Conservation (phyloP, 2,329 filamentous ascomycete genomes). For the Beauveria asiatica region DNA sequence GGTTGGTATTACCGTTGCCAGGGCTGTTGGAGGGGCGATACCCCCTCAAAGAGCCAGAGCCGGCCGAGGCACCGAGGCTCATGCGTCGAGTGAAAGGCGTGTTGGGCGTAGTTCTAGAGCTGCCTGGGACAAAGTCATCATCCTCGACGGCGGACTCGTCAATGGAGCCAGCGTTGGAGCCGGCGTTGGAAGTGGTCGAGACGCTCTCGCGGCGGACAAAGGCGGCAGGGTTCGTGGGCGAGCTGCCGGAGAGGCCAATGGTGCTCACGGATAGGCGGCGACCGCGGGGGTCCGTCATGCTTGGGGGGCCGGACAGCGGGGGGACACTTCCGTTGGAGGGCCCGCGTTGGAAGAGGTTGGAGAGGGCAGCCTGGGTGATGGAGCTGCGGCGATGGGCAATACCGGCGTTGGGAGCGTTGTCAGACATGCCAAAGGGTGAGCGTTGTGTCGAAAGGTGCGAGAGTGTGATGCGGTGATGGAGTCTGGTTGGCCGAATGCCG, state of each 20-base stretch:
- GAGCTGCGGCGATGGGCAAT: constrained; percentile 44
- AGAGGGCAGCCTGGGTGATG: constrained; percentile 47
- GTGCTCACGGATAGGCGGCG: constrained; percentile 69
- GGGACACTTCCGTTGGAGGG: constrained; percentile 39
- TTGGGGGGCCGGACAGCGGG: constrained; percentile 27
- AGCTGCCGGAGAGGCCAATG: constrained; percentile 62
- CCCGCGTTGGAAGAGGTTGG: constrained; percentile 50
- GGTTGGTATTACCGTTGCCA: constrained; percentile 53
- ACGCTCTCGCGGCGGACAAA: constrained; percentile 57
- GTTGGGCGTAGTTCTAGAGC: constrained; percentile 49
- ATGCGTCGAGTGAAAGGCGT: constrained; percentile 77
- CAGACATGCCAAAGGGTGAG: constrained; percentile 22
- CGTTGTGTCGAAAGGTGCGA: constrained; percentile 16
- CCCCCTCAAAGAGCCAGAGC: constrained; percentile 60
- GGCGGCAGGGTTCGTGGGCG: constrained; percentile 47
- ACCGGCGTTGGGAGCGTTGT: constrained; percentile 24
- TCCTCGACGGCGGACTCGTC: constrained; percentile 71
- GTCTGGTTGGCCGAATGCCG: not conserved
- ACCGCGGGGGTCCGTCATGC: constrained; percentile 47
- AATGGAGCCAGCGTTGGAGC: constrained; percentile 45
- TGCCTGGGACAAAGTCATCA: constrained; percentile 44
- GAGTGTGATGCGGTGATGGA: constrained; percentile 15
- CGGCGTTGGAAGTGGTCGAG: constrained; percentile 52
- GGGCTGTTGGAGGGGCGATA: constrained; percentile 47
- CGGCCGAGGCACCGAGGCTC: constrained; percentile 74